Conservation (phyloP, 2,329 filamentous ascomycete genomes). For the Penicillium sp. region DNA sequence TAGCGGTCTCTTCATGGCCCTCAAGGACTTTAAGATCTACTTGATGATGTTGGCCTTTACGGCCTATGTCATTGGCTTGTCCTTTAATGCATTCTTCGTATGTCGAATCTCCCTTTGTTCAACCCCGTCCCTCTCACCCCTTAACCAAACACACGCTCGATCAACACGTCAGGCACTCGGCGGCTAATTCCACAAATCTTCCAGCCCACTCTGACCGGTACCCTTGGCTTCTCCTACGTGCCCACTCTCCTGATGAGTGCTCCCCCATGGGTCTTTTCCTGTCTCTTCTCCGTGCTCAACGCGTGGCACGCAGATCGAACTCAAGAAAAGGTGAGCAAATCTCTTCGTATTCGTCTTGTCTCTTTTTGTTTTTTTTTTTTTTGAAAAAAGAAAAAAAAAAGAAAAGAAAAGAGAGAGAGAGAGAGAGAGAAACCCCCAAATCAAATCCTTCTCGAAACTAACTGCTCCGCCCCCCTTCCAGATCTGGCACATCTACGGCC, state of each 20-base stretch:
- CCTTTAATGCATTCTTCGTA: conserved; percentile 55
- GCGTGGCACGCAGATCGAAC: conserved; percentile 53
- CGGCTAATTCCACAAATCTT: conserved; percentile 3
- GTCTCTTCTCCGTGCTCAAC: conserved; percentile 50
- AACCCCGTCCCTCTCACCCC: too few species aligned
- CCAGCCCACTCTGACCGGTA: conserved; percentile 23
- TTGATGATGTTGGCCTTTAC: conserved; percentile 59
- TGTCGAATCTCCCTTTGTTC: not conserved
- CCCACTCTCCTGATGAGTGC: conserved; percentile 26
- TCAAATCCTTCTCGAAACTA: not conserved
- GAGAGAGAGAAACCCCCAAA: too few species aligned
- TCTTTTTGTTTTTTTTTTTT: too few species aligned
- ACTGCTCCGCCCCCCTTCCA: conserved; percentile 16
- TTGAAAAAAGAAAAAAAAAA: too few species aligned
- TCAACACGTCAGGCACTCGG: not conserved
- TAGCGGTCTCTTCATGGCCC: conserved; percentile 52
- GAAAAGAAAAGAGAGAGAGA: too few species aligned
- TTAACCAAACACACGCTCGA: too few species aligned
- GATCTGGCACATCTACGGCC: conserved; percentile 55
- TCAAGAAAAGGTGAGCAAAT: conserved; percentile 38
- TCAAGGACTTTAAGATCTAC: conserved; percentile 58
- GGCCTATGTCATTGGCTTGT: conserved; percentile 54
- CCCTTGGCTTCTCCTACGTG: conserved; percentile 23
- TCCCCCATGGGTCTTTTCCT: conserved; percentile 53
- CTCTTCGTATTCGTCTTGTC: not conserved